phyloP scores from a whole-genome alignment of 1,284 basidiomycete species.

The Afroboletus lepidellus region DNA sequence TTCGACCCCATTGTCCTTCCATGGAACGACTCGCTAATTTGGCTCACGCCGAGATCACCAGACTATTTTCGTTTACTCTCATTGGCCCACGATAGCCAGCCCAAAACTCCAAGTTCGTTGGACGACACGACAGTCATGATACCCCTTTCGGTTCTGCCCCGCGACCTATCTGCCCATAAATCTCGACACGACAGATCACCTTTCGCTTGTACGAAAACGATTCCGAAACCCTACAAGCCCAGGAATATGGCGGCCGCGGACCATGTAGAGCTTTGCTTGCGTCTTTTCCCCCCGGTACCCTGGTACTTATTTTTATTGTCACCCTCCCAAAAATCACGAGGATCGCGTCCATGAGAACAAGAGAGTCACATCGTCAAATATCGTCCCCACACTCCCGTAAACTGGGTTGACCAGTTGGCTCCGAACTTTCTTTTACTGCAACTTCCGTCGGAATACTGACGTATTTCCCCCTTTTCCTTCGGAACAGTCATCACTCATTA shows the following conservation, averaged over 20 bases:
- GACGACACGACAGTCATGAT: neutral
- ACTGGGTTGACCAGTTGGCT: neutral
- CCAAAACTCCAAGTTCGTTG: neutral
- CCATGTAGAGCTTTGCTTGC: constrained; percentile 5
- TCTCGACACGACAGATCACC: neutral
- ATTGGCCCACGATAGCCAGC: constrained; percentile 14
- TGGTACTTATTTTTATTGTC: neutral
- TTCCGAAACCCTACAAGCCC: neutral
- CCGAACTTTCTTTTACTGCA: neutral
- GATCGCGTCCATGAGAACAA: constrained; percentile 3
- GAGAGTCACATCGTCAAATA: neutral
- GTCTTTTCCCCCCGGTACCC: neutral
- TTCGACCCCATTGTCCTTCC: constrained; percentile 9
- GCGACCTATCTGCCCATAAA: neutral
- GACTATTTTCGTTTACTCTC: constrained; percentile 7
- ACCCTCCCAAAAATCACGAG: constrained; percentile 21
- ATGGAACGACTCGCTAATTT: constrained; percentile 16
- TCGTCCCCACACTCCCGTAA: neutral
- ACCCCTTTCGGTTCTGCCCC: neutral
- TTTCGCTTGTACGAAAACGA: neutral
- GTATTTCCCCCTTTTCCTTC: neutral
- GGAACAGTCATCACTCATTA: neutral
- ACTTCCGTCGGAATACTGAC: constrained; percentile 20
- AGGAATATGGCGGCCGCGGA: constrained; percentile 9
- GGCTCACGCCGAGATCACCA: constrained; percentile 15